Evolutionary conservation across 192 early-diverging fungal genomes (phyloP), one percentile per base, ranked within the genome.

Genomic region (Gaertneriomyces semiglobifer): DNA sequence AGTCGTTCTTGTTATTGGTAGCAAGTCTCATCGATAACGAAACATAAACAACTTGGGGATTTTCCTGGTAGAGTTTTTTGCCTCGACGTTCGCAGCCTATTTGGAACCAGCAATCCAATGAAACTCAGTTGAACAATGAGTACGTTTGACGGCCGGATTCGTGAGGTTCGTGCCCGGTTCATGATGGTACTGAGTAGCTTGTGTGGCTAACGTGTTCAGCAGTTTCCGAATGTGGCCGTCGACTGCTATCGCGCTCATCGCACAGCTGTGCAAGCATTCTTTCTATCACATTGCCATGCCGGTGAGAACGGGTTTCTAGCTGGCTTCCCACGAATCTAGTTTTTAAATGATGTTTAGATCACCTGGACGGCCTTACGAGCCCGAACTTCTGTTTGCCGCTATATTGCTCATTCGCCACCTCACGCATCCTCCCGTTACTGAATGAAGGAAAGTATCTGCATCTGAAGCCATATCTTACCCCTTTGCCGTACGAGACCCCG

Each of bases 131-230:
- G 25, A 33, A 50, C 55, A 40, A 82, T 82, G 81, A 73, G 70
- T 16, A 80, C 81, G 3, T 83, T 83, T 72, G 81, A 83, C 48
- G 81, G 81, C 7, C 73, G 73, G 53, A 76, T 83, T 16, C 66
- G 79, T 40, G 60, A 69, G 68, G 68, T 69, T 16, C 12, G 52
- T 6, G 6, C 0, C 14, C 6, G 52, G 58, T 16, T 18, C 20
- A 41, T 0, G 11, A 33, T 4, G 12, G 11, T 41, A 40, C 42
- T 51, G 9, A 10, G 25, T 45, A 3, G 9, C 9, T 38, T 18
- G 18, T 33, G n/a, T 33, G 5, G 53, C 41, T 39, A 59, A 39
- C 14, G 5, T 6, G 20, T 20, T 1, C 25, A 2, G 7, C 74
- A 83, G 62, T 83, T 79, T 64, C 81, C 81, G 5, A 56, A 72